Base-by-base conservation (phyloP, 202 grass and related monocot genomes). In the Zoysia matrella region DNA sequence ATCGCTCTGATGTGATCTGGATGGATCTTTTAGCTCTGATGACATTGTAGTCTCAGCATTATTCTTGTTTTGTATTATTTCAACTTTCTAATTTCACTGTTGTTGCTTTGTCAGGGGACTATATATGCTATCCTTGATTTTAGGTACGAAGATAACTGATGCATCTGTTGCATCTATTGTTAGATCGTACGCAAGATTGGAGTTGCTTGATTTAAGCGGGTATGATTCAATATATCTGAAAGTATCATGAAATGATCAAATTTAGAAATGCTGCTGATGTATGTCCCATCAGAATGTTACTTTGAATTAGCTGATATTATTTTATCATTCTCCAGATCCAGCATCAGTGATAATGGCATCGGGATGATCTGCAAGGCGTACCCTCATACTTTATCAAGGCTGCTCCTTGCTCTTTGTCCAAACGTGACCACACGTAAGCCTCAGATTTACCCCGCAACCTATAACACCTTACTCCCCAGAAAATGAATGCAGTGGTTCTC, bases 151-250 rank as follows among this genome's bases (percentile, higher is more conserved):
- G 87, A 92, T 99, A 77, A 94, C 96, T 67, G 96, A 99, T 90
- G 87, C 87, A 86, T 89, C 96, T 73, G 93, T 99, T 70, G 89
- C 93, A 63, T 87, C 93, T 86, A 96, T 99, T 71, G 75, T 94
- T 86, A 82, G 86, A 76, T 89, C 87, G 15, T 99, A 85, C 61
- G 22, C 80, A 52, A 99, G 72, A 78, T 88, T 99, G 79, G 93
- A 92, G 71, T 83, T 99, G 68, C 91, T 99, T 89, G 92, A 99
- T 89, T 90, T 99, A 78, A 99, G 93, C 55, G 96, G 96, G 96
- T 99, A 94, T 77, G 75, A 45, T 82, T 83, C 58, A 15, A 8
- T 83, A n/a, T 57, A 49, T 71, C 69, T 51, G 7, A 30, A 71
- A 73, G 77, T 70, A 30, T 69, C 84, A 52, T 44, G 69, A 75